Evolutionary conservation across 495 filamentous ascomycete species (phyloP), one percentile per base, ranked within the genome.

Genomic region (Gamarada debralockiae): DNA sequence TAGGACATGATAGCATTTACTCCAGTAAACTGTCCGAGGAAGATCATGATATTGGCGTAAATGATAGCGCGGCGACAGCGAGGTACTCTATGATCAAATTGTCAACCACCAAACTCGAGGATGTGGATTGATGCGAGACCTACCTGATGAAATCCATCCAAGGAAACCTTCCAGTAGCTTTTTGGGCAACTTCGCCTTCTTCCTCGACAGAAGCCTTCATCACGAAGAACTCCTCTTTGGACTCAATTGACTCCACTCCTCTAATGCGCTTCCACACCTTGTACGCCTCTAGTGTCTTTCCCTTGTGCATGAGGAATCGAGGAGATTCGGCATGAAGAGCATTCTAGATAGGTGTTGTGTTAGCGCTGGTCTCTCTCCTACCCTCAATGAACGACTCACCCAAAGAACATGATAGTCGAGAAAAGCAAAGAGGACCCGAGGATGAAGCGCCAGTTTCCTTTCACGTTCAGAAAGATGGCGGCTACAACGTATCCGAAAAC

Each of bases 261-360:
- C 81, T 78, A 53, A 85, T 82, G 23, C 71, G 72, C 55, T 79
- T 81, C 80, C 80, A 83, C n/a, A 82, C 79, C 8, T 59, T 65
- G 65, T 74, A 84, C 1, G 89, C 86, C 50, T 83, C 82, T 6
- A 84, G 83, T 33, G 76, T 67, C 34, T 77, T 79, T 31, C 86
- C 85, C 41, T 75, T 70, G 47, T 83, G 79, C 72, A 87, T 89
- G 47, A 83, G 76, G 62, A 70, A 85, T 57, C 85, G 82, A 18
- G 86, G 86, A 25, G 82, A 85, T 67, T 89, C 86, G 86, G 85
- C 27, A 90, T 78, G 68, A 86, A 81, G 14, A 88, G 72, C 44
- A 86, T 85, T n/a, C n/a, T n/a, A n/a, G n/a, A n/a, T n/a, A n/a
- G n/a, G n/a, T n/a, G n/a, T n/a, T n/a, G n/a, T n/a, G n/a, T n/a